Evolutionary conservation across 176 grass and related monocot genomes (phyloP).

Genomic region (Carex kokanica): DNA sequence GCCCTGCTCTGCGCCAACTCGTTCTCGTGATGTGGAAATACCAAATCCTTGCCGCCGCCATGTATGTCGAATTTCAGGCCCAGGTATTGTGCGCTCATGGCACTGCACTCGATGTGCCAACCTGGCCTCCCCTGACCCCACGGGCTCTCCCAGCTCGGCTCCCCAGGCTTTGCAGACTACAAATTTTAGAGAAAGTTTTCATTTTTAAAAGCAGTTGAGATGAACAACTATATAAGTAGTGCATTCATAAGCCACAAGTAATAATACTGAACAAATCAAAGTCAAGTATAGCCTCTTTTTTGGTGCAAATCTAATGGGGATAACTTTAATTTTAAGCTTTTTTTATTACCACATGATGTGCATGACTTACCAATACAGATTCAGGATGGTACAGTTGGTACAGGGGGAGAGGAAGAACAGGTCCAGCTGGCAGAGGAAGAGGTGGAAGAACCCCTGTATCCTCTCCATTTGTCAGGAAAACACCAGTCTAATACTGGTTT

Average conservation of each 20-base stretch:
- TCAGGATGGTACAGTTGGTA: too few relatives aligned
- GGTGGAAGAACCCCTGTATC: too few relatives aligned
- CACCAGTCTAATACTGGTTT: too few relatives aligned
- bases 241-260: neutral
- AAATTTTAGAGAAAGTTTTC: neutral
- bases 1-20: conserved; percentile 45
- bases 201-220: neutral
- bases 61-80: conserved; percentile 45
- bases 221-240: neutral
- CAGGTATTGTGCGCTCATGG: conserved; percentile 47
- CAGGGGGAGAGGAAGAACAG: too few relatives aligned
- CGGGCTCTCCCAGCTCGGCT: conserved; percentile 47
- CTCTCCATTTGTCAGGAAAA: too few relatives aligned
- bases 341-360: too few relatives aligned
- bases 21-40: conserved; percentile 53
- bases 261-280: neutral
- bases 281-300: too few relatives aligned
- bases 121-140: conserved; percentile 50
- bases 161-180: conserved; percentile 47
- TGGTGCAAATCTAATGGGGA: too few relatives aligned
- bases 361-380: too few relatives aligned
- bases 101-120: conserved; percentile 63
- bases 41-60: conserved; percentile 47
- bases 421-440: too few relatives aligned
- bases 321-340: too few relatives aligned